A percentile compares a stretch with the other conserved stretches of the same genome.
Conservation (phyloP, 345 rosid species). For the Syzygium oleosum region DNA sequence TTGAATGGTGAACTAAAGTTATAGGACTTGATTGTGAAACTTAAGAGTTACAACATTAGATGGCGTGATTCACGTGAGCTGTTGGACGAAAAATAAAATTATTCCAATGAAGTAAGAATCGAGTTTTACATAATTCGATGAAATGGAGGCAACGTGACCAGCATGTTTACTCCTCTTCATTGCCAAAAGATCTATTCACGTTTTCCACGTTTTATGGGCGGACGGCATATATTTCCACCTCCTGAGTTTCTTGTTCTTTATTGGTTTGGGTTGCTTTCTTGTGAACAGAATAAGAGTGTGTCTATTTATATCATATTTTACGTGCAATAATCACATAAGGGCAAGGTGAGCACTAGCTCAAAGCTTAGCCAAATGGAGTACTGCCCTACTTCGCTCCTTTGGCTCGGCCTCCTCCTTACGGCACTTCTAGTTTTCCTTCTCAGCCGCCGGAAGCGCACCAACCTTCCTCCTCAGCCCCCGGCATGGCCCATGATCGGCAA, state of each 20-base stretch:
- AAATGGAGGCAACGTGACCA: neutral
- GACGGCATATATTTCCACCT: too few relatives aligned
- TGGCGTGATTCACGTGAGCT: too few relatives aligned
- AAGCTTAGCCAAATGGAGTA: neutral
- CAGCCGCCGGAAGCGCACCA: neutral
- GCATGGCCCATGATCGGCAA: neutral
- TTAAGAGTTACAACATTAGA: too few relatives aligned
- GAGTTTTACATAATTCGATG: neutral
- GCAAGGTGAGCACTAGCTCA: neutral
- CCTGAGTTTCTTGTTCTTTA: neutral
- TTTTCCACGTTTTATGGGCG: neutral
- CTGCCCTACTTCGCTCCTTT: neutral
- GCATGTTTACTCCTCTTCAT: neutral
- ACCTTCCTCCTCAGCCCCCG: neutral
- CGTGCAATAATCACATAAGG: neutral
- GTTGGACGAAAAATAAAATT: too few relatives aligned
- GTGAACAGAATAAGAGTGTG: neutral
- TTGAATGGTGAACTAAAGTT: too few relatives aligned
- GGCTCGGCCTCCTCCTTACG: neutral
- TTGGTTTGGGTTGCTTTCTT: neutral
- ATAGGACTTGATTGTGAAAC: too few relatives aligned
- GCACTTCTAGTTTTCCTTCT: neutral
- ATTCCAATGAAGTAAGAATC: too few relatives aligned
- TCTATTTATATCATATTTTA: neutral
- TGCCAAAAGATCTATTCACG: neutral